Percentiles rank a stretch among this genome's conserved stretches.
These are phyloP conservation scores for Gossypium arboreum DNA, from an alignment of 345 rosid species.

Conservation along the genomic window DNA sequence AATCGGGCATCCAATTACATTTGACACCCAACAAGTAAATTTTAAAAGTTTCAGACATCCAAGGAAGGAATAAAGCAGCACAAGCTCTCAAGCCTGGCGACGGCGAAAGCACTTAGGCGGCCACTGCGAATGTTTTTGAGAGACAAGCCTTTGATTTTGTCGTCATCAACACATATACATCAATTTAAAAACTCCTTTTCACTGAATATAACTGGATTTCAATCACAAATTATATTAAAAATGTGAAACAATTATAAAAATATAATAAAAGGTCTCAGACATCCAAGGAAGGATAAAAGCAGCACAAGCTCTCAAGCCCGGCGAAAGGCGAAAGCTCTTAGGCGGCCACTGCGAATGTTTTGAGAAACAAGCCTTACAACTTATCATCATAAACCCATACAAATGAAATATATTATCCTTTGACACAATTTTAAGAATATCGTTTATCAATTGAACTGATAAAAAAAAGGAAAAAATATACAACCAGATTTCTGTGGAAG, in stretches of 20 bases:
- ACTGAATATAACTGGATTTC: too few relatives aligned
- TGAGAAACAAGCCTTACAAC: neutral
- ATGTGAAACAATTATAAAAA: too few relatives aligned
- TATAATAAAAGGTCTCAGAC: constrained; percentile 14
- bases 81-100: constrained; percentile 28
- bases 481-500: too few relatives aligned
- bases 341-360: constrained; percentile 63
- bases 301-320: constrained; percentile 46
- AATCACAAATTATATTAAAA: too few relatives aligned
- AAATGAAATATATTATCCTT: too few relatives aligned
- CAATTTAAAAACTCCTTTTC: too few relatives aligned
- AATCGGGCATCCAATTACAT: too few relatives aligned
- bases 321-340: constrained; percentile 49
- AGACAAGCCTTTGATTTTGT: constrained; percentile 39
- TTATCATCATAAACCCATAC: too few relatives aligned
- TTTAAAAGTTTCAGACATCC: constrained; percentile 10
- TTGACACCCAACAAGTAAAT: too few relatives aligned
- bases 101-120: constrained; percentile 82
- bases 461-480: too few relatives aligned
- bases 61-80: constrained; percentile 36
- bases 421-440: too few relatives aligned
- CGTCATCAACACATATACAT: neutral
- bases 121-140: constrained; percentile 89
- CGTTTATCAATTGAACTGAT: too few relatives aligned
- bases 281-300: constrained; percentile 33